phyloP scores from a whole-genome alignment of 2,329 filamentous ascomycete genomes.

The Colletotrichum spaethianum region DNA sequence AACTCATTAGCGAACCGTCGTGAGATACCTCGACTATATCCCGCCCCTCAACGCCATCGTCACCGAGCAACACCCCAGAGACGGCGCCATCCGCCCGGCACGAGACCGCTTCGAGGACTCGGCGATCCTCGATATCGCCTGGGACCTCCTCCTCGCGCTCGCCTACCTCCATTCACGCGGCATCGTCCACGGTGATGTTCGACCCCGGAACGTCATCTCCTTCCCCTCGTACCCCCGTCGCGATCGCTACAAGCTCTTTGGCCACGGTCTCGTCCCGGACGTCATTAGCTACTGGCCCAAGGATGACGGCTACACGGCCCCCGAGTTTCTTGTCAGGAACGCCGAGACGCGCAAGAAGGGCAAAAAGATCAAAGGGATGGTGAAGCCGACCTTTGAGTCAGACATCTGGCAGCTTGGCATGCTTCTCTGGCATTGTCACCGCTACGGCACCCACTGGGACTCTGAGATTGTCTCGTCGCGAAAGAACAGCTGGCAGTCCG shows the following conservation, averaged over 20 bases:
- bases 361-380: rapidly evolving
- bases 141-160: constrained; percentile 23
- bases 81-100: neutral
- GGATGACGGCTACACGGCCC: constrained; percentile 4
- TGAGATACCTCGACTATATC: constrained; percentile 20
- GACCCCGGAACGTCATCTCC: constrained; percentile 4
- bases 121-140: constrained; percentile 19
- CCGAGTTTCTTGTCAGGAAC: constrained; percentile 14
- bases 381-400: constrained; percentile 1
- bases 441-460: neutral
- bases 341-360: neutral
- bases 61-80: neutral
- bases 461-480: neutral
- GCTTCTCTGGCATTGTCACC: constrained; percentile 20
- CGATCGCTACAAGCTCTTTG: constrained; percentile 20
- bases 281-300: neutral
- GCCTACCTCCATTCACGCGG: constrained; percentile 24
- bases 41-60: neutral
- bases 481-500: constrained; percentile 4
- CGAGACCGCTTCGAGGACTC: neutral
- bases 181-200: constrained; percentile 24
- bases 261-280: constrained; percentile 28
- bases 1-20: neutral
- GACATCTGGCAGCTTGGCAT: constrained; percentile 36
- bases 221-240: neutral